Evolutionary conservation across 2,329 filamentous ascomycete genomes (phyloP), one percentile per base, ranked within the genome.

Genomic region (Ceratocystis ficicola): DNA sequence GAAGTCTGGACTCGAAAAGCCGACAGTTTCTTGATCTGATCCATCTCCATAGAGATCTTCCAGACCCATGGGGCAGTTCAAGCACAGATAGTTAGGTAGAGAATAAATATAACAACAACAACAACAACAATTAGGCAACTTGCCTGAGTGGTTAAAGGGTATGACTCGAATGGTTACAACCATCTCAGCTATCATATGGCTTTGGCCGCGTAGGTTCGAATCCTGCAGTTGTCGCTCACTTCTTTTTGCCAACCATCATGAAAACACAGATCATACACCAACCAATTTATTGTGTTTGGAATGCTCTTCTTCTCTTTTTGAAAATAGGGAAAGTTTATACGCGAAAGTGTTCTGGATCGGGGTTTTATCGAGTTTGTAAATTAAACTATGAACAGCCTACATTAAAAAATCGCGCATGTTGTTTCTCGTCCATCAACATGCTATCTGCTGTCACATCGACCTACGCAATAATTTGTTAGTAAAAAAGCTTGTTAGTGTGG

Each of bases 61-160:
- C n/a, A n/a, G n/a, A n/a, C n/a, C n/a, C n/a, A n/a, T n/a, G n/a
- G n/a, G n/a, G 22, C 22, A 25, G 1, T 25, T 25, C 22, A 25
- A 25, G 22, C 22, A 2, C 22, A 25, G 22, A 25, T 25, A 25
- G 22, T 25, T 25, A 25, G 22, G 22, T 25, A 25, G 22, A 25
- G 32, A 10, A 36, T 36, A 36, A 36, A 10, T 36, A 36, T 0
- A 36, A 2, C 6, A 8, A 10, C 5, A 30, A 10, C 8, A 3
- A 10, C 8, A 36, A 1, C 5, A 1, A 8, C 8, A 36, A 36
- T 32, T 10, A 62, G 55, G 60, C 65, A 66, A 60, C 65, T 63
- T 66, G 60, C 65, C 65, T 66, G 65, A 66, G 65, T 66, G 65
- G 65, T 63, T 66, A 66, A 66, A 66, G 65, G 65, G 65, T 66